Evolutionary conservation across 257 asterid species (phyloP), one percentile per base, ranked within the genome.

Genomic region (Penstemon newberryi): DNA sequence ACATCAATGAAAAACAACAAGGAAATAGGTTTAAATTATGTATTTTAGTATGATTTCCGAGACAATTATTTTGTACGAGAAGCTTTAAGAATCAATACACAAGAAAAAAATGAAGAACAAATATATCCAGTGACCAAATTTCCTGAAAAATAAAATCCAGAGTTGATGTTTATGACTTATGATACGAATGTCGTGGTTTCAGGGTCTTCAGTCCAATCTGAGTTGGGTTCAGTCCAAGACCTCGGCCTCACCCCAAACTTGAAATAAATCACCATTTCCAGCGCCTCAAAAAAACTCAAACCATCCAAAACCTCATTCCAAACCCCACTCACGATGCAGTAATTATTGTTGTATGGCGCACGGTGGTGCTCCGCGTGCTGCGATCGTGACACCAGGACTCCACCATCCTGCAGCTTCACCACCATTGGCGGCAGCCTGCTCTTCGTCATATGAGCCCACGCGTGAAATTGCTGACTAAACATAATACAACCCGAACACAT

Each of bases 381-480:
- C 4, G 77, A 36, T 37, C 84, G 69, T 0, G 89, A 75, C 19
- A 84, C 79, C 1, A 84, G 75, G 4, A 82, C 63, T 37, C 89
- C 85, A 37, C 73, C 47, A 78, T 81, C 87, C 45, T 85, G 91
- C 63, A 85, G 69, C 1, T 83, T 82, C 57, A 85, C 82, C 52
- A 85, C 88, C 9, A 66, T 0, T 0, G 75, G 57, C 0, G 81
- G 88, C 25, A 85, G 81, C 71, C 60, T 81, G 68, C 85, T 75
- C 70, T 83, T 83, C 1, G 81, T 78, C 5, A 81, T 79, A 18
- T 85, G 91, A 8, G 85, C 83, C 88, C 91, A 83, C 0, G 86
- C 81, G 19, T 85, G 91, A 58, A 85, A 83, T 70, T 83, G 91
- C 72, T 85, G 91, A 55, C 88, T 85, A 19, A 83, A 83, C 91